Percentiles rank a stretch among this genome's conserved stretches.
Evolutionary conservation across 2,329 filamentous ascomycete species (phyloP).

Genomic region (Fusarium tjaetaba): DNA sequence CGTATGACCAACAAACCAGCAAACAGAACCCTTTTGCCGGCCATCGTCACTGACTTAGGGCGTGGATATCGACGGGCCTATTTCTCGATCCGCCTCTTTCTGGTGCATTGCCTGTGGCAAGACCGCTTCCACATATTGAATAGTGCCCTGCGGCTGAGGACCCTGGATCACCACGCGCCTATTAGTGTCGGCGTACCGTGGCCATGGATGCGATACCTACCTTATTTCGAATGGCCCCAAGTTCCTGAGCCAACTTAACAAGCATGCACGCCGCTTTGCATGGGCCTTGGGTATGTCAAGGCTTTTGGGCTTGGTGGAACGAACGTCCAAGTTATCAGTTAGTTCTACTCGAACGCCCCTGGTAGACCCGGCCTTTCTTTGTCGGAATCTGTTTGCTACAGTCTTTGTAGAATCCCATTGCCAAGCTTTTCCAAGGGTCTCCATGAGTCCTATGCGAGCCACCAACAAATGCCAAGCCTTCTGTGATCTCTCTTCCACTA

Average conservation of each 20-base stretch:
- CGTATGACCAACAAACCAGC: background rate
- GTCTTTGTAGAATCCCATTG: constrained; percentile 14
- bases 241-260: background rate
- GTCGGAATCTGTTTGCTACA: background rate
- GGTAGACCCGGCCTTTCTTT: background rate
- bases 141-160: constrained; percentile 19
- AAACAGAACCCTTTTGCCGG: background rate
- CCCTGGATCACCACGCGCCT: constrained; percentile 9
- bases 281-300: background rate
- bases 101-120: constrained; percentile 18
- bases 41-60: background rate
- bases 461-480: background rate
- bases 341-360: background rate
- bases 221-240: background rate
- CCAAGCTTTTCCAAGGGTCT: constrained; percentile 2
- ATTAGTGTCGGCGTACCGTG: constrained; percentile 9
- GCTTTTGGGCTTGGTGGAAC: constrained; percentile 5
- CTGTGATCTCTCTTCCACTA: background rate
- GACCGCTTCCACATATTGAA: constrained; percentile 4
- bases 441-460: background rate
- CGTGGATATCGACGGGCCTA: background rate
- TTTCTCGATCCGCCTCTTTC: background rate
- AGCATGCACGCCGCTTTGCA: constrained; percentile 4
- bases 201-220: background rate
- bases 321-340: constrained; percentile 2